Evolutionary conservation across 805 yeast species (phyloP).

Genomic region (Yamadazyma phyllophila): DNA sequence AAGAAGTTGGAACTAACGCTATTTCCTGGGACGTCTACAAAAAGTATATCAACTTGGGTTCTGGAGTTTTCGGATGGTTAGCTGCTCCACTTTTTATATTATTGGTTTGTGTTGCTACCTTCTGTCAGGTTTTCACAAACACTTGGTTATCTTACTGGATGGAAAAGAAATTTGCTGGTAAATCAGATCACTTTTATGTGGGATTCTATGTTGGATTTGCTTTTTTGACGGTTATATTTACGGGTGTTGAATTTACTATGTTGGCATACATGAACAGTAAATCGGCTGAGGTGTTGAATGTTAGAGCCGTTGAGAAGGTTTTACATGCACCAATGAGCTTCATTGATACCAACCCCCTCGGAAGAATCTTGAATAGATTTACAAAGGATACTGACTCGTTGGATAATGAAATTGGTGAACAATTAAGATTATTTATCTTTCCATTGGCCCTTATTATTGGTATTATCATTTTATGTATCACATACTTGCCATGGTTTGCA

Average conservation of each 20-base stretch:
- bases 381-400: conserved; percentile 47
- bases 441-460: conserved; percentile 41
- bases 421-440: conserved; percentile 38
- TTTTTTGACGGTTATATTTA: conserved; percentile 36
- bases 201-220: conserved; percentile 35
- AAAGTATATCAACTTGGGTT: conserved; percentile 35
- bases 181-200: conserved; percentile 32
- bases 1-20: conserved; percentile 38
- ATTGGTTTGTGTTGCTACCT: conserved; percentile 34
- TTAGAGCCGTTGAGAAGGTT: conserved; percentile 35
- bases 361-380: conserved; percentile 43
- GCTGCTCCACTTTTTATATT: conserved; percentile 35
- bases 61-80: conserved; percentile 34
- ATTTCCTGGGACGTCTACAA: conserved; percentile 39
- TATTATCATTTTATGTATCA: conserved; percentile 43
- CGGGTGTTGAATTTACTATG: conserved; percentile 39
- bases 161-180: conserved; percentile 28
- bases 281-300: conserved; percentile 35
- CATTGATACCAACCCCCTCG: conserved; percentile 44
- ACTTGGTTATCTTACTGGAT: conserved; percentile 47
- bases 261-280: conserved; percentile 42
- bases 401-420: conserved; percentile 45
- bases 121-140: conserved; percentile 41
- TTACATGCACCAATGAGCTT: conserved; percentile 44
- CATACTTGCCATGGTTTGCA: conserved; percentile 55